phyloP scores from a whole-genome alignment of 192 early-diverging fungal genomes.

The Backusella macrospora region DNA sequence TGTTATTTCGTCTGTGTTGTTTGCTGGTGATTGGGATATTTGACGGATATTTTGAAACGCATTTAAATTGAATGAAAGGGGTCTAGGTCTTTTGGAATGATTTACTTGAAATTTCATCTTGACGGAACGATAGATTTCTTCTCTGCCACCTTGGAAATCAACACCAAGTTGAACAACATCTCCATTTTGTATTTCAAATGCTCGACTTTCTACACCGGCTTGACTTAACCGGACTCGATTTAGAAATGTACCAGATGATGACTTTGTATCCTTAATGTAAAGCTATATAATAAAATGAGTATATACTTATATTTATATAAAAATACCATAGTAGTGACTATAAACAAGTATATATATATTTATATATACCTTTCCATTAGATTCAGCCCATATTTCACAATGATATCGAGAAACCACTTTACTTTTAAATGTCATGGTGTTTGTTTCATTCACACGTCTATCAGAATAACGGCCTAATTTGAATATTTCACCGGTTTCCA shows the following conservation, averaged over 20 bases:
- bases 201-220: conserved; percentile 70
- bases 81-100: conserved; percentile 49
- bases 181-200: conserved; percentile 72
- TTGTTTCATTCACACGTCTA: conserved; percentile 49
- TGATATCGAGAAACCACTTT: conserved; percentile 95
- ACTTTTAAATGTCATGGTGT: conserved; percentile 80
- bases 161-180: conserved; percentile 86
- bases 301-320: too few species aligned
- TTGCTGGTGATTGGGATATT: neutral
- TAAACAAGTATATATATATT: too few species aligned
- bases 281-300: conserved; percentile 60
- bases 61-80: conserved; percentile 52
- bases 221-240: conserved; percentile 86
- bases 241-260: conserved; percentile 86
- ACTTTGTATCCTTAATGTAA: conserved; percentile 81
- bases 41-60: conserved; percentile 27
- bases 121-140: conserved; percentile 84
- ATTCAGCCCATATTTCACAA: conserved; percentile 89
- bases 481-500: conserved; percentile 60
- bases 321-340: too few species aligned
- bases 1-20: neutral
- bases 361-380: conserved; percentile 51
- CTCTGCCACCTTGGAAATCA: conserved; percentile 79
- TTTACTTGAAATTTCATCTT: conserved; percentile 68
- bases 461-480: conserved; percentile 79